These are phyloP conservation scores for Thalia dealbata DNA, from an alignment of 176 grass and related monocot genomes.

Conservation along the genomic window DNA sequence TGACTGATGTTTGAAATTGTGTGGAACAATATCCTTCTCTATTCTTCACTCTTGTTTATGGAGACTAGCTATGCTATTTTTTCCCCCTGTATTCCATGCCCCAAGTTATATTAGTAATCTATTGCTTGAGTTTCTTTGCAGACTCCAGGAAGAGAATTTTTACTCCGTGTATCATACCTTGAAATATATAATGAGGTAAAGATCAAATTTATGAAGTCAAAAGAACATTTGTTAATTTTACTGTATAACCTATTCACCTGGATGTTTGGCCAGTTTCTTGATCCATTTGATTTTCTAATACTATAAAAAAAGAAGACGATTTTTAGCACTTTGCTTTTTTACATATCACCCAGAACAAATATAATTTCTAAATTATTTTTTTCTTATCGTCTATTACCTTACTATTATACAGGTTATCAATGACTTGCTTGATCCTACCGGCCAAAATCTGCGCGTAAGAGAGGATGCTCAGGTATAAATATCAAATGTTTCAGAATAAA, in stretches of 20 bases:
- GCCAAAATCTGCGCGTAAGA: conserved; percentile 96
- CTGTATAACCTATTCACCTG: neutral
- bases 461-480: conserved; percentile 86
- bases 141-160: conserved; percentile 96
- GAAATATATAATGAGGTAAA: conserved; percentile 97
- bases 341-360: neutral
- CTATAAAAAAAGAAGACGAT: neutral
- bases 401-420: conserved; percentile 74
- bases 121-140: conserved; percentile 23
- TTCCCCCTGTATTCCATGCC: neutral
- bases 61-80: neutral
- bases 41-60: neutral
- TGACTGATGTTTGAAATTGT: neutral
- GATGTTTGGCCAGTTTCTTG: neutral
- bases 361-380: neutral
- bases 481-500: neutral
- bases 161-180: conserved; percentile 94
- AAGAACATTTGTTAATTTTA: neutral
- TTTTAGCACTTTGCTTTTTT: neutral
- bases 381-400: conserved; percentile 1
- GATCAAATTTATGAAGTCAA: neutral
- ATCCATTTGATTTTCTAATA: neutral
- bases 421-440: conserved; percentile 96
- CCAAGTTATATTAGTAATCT: neutral
- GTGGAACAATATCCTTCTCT: neutral